Base-by-base conservation (phyloP, 2,329 filamentous ascomycete species). In the Aspergillus sp. region DNA sequence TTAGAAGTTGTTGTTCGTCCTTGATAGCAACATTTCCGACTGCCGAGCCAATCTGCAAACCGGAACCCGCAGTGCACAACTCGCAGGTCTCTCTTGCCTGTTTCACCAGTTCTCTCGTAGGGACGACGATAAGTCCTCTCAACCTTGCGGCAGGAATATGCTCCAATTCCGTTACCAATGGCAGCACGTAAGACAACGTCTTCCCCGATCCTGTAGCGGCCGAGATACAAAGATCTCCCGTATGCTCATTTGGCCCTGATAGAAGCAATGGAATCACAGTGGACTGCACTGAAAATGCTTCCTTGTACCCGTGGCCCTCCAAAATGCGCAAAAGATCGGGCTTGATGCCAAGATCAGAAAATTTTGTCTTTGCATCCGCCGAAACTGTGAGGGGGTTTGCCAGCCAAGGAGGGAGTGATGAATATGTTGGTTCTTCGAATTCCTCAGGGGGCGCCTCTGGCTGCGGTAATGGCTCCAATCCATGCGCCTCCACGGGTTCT, bases 161-260 rank as follows among this genome's bases (percentile, higher is more conserved):
- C 54, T 84, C 83, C 42, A 98, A 72, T 43, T 85, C 82, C 41
- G 88, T 81, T 3, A 94, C 78, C 48, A 98, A 81, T 0, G 93
- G 93, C 2, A 98, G 72, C 0, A 91, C 80, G 60, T 98, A 98
- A 0, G 91, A 86, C 10, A 98, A 68, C 0, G 93, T 98, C 64
- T 98, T 98, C 47, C 93, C 93, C 0, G 93, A 97, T 6, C 93
- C 93, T 0, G 93, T 98, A 1, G 91, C 86, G 0, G 94, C 93
- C 5, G 89, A 93, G 2, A 98, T 83, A 40, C 94, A 84, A 4
- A 98, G 68, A 64, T 98, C 93, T 4, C 88, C 86, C 1, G 78
- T 70, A 33, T 81, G 76, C 33, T 78, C 72, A 47, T 77, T 73
- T 38, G 78, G 75, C 0, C 77, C 79, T 26, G 80, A 82, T 3